Evolutionary conservation across 768 basidiomycete species (phyloP), one percentile per base, ranked within the genome.

Genomic region (Trametes meyenii): DNA sequence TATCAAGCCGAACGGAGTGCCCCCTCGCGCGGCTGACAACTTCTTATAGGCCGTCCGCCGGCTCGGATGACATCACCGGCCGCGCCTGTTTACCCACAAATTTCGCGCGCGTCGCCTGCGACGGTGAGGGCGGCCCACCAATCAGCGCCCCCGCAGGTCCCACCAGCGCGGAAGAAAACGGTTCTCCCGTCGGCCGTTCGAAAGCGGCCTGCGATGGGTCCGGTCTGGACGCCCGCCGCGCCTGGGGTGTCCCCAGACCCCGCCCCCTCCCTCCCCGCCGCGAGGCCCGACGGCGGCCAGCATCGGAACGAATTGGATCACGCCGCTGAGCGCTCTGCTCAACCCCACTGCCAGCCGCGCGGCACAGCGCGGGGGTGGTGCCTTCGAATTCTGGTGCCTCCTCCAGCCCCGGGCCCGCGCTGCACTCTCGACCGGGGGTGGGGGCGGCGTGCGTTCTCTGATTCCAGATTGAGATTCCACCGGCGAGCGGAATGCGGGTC

Each of bases 1-100:
- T 7, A 42, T 16, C 44, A 33, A 10, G 45, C 29, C 29, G 29
- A 33, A 33, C 29, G 35, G 29, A 14, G 23, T n/a, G 21, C 24
- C 43, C 44, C n/a, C 36, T 24, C 46, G 48, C 33, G 44, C 35
- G 42, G 46, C 48, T 14, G 53, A 33, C 45, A 55, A 21, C 36
- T 38, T 54, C 57, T 58, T 63, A 63, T 63, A 63, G 36, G 36
- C n/a, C 40, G 5, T 13, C 56, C 52, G 56, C n/a, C 52, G 29
- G 17, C 3, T 29, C 11, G 46, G 45, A 63, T 63, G 62, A 63
- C 62, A 63, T 63, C 62, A 63, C 62, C 55, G 38, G 39, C 49
- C 49, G 55, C 61, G 55, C 61, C 38, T 51, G 53, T 50, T 42
- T 49, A 39, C 14, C 59, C 51, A 17, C 44, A 52, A 54, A 53